Base-by-base conservation (phyloP, 2,329 filamentous ascomycete genomes). In the Colletotrichum ledebouriae region DNA sequence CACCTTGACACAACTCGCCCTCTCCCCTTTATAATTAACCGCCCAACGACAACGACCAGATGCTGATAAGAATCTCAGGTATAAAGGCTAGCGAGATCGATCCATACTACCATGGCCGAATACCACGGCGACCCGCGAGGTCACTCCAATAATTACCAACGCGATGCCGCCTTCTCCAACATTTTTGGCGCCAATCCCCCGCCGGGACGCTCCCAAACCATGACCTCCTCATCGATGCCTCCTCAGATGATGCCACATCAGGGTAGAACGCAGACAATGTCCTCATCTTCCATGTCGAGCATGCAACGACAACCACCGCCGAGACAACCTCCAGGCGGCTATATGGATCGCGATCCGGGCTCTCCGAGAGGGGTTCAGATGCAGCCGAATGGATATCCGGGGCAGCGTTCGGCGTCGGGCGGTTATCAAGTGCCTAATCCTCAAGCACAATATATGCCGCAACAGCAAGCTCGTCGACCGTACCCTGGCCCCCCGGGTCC, bases 81-180 rank as follows among this genome's bases (percentile, higher is more conserved):
- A 41, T 57, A 59, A 52, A 46, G 39, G 33, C 56, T 84, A 73
- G 83, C 84, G 75, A 73, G 73, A 74, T 60, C 57, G 42, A 60
- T 60, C 63, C 52, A 22, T 67, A 42, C 63, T 70, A 80, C 71
- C 75, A 89, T 89, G 87, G 84, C 86, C 74, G 86, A 89, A 75
- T 88, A 89, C 73, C 85, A 84, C 70, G 82, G 86, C 76, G 80
- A 79, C 72, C 79, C 79, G 58, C 79, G 81, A 64, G 82, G 85
- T 73, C 85, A 87, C 84, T 76, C 83, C 62, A 82, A 84, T 71
- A 85, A 86, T 76, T 85, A 85, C 76, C 93, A 96, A 81, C 92
- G 96, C 82, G 94, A 99, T 88, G 93, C 94, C 73, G 96, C 95
- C 72, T 99, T 97, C 80, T 94, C 92, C 73, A 95, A 95, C 82